A percentile compares a stretch with the other conserved stretches of the same genome.
Evolutionary conservation across 768 basidiomycete species (phyloP).

Genomic region (Crucibulum laeve): DNA sequence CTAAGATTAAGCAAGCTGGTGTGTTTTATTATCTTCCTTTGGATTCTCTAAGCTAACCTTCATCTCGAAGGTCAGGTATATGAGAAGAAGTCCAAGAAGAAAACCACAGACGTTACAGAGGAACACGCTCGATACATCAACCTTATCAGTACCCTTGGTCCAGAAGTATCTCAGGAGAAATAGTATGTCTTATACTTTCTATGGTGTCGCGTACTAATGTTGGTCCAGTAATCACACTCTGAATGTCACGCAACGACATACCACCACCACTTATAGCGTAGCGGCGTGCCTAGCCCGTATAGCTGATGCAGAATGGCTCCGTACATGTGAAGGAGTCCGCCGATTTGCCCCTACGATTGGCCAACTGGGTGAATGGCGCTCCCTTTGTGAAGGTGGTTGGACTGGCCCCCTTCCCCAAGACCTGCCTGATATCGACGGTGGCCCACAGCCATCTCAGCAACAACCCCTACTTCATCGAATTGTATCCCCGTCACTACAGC

Average conservation of each 20-base stretch:
- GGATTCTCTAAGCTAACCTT: background rate
- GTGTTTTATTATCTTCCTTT: constrained; percentile 5
- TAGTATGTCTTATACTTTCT: constrained; percentile 45
- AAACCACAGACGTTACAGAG: constrained; percentile 57
- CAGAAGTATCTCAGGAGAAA: constrained; percentile 79
- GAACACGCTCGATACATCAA: constrained; percentile 79
- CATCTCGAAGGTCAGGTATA: constrained; percentile 53
- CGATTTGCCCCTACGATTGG: constrained; percentile 65
- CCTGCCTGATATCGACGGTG: constrained; percentile 32
- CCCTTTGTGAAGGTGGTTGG: constrained; percentile 77
- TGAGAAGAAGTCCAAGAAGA: constrained; percentile 81
- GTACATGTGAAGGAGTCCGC: constrained; percentile 67
- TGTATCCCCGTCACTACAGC: no score
- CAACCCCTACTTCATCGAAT: no score
- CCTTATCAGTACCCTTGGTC: constrained; percentile 65
- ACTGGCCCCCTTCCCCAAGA: constrained; percentile 43
- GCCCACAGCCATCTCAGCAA: no score
- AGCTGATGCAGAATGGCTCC: constrained; percentile 78
- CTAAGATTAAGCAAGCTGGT: constrained; percentile 78
- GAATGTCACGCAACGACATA: constrained; percentile 58
- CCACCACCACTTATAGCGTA: constrained; percentile 50
- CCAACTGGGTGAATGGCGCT: constrained; percentile 66
- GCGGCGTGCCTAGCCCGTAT: constrained; percentile 64
- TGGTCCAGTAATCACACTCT: constrained; percentile 61
- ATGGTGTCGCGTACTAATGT: background rate